phyloP scores from a whole-genome alignment of 2,329 filamentous ascomycete species.

The Colletotrichum gigasporum region DNA sequence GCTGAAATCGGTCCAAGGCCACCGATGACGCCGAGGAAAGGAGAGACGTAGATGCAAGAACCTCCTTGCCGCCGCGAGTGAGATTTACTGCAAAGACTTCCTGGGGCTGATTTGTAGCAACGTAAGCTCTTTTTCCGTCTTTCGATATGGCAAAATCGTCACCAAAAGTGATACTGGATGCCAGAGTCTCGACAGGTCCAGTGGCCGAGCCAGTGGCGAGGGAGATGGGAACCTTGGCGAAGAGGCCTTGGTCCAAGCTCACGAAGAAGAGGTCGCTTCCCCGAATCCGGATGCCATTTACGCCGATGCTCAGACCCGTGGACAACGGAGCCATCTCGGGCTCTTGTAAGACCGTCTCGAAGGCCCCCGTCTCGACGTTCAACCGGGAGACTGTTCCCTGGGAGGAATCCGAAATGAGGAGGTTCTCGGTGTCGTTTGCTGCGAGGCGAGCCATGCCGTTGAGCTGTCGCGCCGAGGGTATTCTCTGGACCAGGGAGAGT shows the following conservation, averaged over 20 bases:
- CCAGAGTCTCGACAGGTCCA: background rate
- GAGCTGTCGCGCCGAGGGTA: slow-evolving; percentile 29
- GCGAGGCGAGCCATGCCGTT: slow-evolving; percentile 36
- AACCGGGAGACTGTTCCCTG: slow-evolving; percentile 31
- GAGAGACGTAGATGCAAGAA: background rate
- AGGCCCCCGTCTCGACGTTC: slow-evolving; percentile 26
- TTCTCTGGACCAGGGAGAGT: slow-evolving; percentile 14
- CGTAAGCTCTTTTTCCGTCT: slow-evolving; percentile 1
- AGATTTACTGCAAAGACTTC: background rate
- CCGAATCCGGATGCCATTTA: slow-evolving; percentile 12
- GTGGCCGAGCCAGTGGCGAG: background rate
- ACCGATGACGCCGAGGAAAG: background rate
- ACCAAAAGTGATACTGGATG: slow-evolving; percentile 3
- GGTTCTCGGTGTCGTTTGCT: slow-evolving; percentile 18
- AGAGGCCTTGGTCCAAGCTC: slow-evolving; percentile 13
- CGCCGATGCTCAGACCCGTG: background rate
- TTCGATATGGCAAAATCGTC: slow-evolving; percentile 20
- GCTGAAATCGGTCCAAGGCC: background rate
- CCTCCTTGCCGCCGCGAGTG: background rate
- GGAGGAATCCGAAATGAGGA: slow-evolving; percentile 36
- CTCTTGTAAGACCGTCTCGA: slow-evolving; percentile 32
- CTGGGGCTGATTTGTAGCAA: slow-evolving; percentile 10
- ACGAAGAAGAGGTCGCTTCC: slow-evolving; percentile 5
- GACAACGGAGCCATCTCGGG: slow-evolving; percentile 2
- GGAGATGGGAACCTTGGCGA: background rate